Conservation (phyloP, 140 eudicot genomes). For the Bidens hawaiensis region DNA sequence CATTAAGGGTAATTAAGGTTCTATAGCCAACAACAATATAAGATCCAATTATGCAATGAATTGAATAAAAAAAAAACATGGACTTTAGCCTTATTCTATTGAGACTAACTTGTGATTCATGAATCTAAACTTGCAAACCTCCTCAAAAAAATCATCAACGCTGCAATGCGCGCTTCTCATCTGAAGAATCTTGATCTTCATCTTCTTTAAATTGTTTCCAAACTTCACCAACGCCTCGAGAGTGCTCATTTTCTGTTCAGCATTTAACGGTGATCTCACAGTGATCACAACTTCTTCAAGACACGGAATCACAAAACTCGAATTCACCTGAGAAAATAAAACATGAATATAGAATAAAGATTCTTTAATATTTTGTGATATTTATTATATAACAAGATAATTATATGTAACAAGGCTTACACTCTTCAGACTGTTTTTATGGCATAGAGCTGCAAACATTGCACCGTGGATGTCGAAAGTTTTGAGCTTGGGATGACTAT, state of each 20-base stretch:
- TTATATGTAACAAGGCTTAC: conserved; percentile 27
- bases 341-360: too few relatives aligned
- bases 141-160: conserved; percentile 87
- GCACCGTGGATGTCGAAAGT: conserved; percentile 78
- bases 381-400: not conserved
- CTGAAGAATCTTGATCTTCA: conserved; percentile 72
- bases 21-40: conserved; percentile 6
- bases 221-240: conserved; percentile 62
- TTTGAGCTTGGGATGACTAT: conserved; percentile 61
- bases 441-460: conserved; percentile 93
- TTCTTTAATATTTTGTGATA: not conserved
- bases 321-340: conserved; percentile 55
- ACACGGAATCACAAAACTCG: conserved; percentile 56
- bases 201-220: conserved; percentile 55
- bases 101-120: conserved; percentile 53
- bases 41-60: conserved; percentile 16
- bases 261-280: conserved; percentile 70
- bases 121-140: conserved; percentile 64
- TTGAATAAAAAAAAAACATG: not conserved
- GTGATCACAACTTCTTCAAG: conserved; percentile 68
- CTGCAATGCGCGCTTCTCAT: conserved; percentile 90
- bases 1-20: too few relatives aligned
- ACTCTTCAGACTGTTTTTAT: conserved; percentile 67
- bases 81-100: conserved; percentile 44
- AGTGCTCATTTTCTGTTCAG: conserved; percentile 84